A percentile compares a stretch with the other conserved stretches of the same genome.
Evolutionary conservation across 2,329 filamentous ascomycete genomes (phyloP).

Genomic region (Ceratocystis ficicola): DNA sequence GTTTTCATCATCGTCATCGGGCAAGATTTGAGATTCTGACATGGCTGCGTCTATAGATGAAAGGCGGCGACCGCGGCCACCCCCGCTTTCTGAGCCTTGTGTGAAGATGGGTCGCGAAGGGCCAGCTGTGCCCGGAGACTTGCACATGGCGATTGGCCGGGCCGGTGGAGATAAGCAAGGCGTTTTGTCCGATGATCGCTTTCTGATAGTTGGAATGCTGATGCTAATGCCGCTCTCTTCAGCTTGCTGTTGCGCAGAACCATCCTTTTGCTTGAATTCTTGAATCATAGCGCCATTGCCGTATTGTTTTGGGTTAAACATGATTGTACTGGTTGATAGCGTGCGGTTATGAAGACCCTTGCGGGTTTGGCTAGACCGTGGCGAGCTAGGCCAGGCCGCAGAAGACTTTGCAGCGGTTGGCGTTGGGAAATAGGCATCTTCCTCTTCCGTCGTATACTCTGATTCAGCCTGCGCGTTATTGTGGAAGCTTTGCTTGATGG

Average conservation of each 20-base stretch:
- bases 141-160: conserved; percentile 42
- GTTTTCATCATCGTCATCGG: conserved; percentile 32
- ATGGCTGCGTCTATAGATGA: conserved; percentile 62
- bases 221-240: conserved; percentile 32
- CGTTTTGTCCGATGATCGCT: conserved; percentile 38
- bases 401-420: conserved; percentile 36
- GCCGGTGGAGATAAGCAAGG: conserved; percentile 36
- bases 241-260: conserved; percentile 21
- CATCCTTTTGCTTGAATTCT: conserved; percentile 20
- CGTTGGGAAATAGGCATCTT: conserved; percentile 45
- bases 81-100: conserved; percentile 10
- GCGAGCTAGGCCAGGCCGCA: conserved; percentile 28
- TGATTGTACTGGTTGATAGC: conserved; percentile 67
- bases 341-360: conserved; percentile 54
- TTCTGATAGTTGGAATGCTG: conserved; percentile 32
- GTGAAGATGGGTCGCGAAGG: conserved; percentile 15
- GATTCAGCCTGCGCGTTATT: background rate
- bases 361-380: conserved; percentile 28
- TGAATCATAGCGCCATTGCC: conserved; percentile 24
- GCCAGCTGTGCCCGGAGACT: conserved; percentile 24
- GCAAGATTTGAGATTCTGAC: conserved; percentile 55
- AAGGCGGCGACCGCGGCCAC: conserved; percentile 32
- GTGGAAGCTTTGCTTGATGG: conserved; percentile 10
- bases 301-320: conserved; percentile 59
- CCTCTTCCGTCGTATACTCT: conserved; percentile 25